Conservation (phyloP, 805 yeast genomes). For the Phaffomyces thermotolerans region DNA sequence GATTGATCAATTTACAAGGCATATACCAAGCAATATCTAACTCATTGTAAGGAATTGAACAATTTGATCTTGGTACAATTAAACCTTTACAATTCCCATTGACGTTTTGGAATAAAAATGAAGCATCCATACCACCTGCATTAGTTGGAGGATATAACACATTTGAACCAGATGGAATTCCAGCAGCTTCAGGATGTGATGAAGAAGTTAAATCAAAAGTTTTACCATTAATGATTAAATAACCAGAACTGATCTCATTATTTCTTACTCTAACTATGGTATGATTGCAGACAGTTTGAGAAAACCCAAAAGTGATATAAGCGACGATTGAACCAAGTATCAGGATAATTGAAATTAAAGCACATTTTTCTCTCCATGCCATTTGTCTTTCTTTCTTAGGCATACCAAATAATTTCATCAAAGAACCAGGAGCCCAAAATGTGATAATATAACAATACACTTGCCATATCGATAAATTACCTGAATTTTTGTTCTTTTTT, state of each 20-base stretch:
- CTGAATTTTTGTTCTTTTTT: neutral
- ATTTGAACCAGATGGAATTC: slow-evolving; percentile 63
- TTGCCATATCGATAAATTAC: slow-evolving; percentile 54
- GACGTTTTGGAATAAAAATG: slow-evolving; percentile 83
- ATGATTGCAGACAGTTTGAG: slow-evolving; percentile 67
- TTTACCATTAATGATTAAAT: slow-evolving; percentile 73
- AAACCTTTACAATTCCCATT: slow-evolving; percentile 83
- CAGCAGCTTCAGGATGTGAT: slow-evolving; percentile 76
- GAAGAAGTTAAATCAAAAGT: slow-evolving; percentile 67
- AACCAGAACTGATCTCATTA: slow-evolving; percentile 51
- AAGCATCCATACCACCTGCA: slow-evolving; percentile 85
- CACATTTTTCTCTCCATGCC: slow-evolving; percentile 98
- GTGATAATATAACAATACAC: slow-evolving; percentile 74
- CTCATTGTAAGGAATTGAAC: slow-evolving; percentile 62
- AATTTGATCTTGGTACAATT: slow-evolving; percentile 59
- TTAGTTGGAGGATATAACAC: slow-evolving; percentile 75
- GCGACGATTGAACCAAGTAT: slow-evolving; percentile 75
- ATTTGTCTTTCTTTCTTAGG: slow-evolving; percentile 72
- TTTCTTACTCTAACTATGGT: slow-evolving; percentile 44
- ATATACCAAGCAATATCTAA: slow-evolving; percentile 87
- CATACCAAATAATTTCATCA: slow-evolving; percentile 69
- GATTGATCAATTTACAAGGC: slow-evolving; percentile 73
- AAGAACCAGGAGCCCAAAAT: slow-evolving; percentile 85
- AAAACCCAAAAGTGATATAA: slow-evolving; percentile 83
- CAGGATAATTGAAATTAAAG: slow-evolving; percentile 66